phyloP scores from a whole-genome alignment of 805 yeast genomes.

The Teunomyces panamensis region DNA sequence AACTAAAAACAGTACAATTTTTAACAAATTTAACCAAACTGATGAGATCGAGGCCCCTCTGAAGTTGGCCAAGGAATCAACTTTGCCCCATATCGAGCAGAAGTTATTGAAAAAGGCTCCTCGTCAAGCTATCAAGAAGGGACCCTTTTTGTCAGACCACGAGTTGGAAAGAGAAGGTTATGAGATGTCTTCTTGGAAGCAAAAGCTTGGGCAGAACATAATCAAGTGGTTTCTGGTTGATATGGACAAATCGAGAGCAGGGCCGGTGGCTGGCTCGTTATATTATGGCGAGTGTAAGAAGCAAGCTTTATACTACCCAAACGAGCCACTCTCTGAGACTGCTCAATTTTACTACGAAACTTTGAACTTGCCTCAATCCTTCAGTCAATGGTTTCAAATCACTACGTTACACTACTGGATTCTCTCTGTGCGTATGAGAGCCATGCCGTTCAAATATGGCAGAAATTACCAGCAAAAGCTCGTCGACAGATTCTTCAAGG shows the following conservation, averaged over 20 bases:
- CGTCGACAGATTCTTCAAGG: slow-evolving; percentile 84
- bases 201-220: slow-evolving; percentile 60
- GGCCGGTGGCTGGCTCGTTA: slow-evolving; percentile 87
- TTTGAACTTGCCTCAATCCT: slow-evolving; percentile 76
- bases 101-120: slow-evolving; percentile 33
- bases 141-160: slow-evolving; percentile 39
- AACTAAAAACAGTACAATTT: slow-evolving; percentile 10
- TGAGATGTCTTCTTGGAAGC: slow-evolving; percentile 34
- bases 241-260: slow-evolving; percentile 90
- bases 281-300: slow-evolving; percentile 84
- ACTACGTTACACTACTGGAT: slow-evolving; percentile 92
- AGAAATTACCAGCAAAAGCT: slow-evolving; percentile 87
- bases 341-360: slow-evolving; percentile 87
- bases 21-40: slow-evolving; percentile 14
- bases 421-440: slow-evolving; percentile 91
- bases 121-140: slow-evolving; percentile 32
- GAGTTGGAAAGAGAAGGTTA: slow-evolving; percentile 34
- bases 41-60: slow-evolving; percentile 29
- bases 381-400: slow-evolving; percentile 95
- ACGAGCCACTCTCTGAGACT: slow-evolving; percentile 65
- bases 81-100: slow-evolving; percentile 36
- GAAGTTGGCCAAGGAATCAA: slow-evolving; percentile 38
- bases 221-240: slow-evolving; percentile 67
- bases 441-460: slow-evolving; percentile 88
- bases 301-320: slow-evolving; percentile 77